Base-by-base conservation (phyloP, 352 stramenopile species). In the Pythium utonaiense region DNA sequence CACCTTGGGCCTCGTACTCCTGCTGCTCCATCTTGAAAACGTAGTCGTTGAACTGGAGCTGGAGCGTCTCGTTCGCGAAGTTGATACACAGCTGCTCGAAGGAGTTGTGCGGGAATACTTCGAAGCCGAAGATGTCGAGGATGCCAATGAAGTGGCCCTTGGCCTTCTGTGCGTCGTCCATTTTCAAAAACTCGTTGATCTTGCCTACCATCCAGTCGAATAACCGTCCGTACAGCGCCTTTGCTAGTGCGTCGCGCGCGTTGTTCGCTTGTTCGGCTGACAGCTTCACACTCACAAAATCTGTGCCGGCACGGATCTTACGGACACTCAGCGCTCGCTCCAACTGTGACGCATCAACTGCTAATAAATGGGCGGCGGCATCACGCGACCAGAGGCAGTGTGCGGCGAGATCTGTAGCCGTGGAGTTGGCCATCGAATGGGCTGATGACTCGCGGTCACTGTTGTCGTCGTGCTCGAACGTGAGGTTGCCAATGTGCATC, bases 81-180 rank as follows among this genome's bases (percentile, higher is more conserved):
- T 96, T 96, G 69, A 96, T 96, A 38, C 85, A 95, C 5, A 96
- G 80, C 64, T 96, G 88, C 66, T 96, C 88, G 60, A 95, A 96
- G 52, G 80, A 93, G 62, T 97, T 97, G 60, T 89, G 75, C 19
- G 83, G 77, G 57, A 97, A 96, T n/a, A 92, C 82, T 53, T 97
- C 90, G 44, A 97, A 97, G 33, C 90, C 90, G 66, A 97, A 97
- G 58, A 97, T 96, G 71, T 97, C 90, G 3, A 97, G 70, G 50
- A 97, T 90, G 8, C 89, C 90, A 33, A 97, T 96, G 60, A 89
- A 95, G 38, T 88, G 79, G 25, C 78, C 74, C 53, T 84, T 82
- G 4, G 71, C 67, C 56, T 78, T 88, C 53, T 90, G 73, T 33
- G 74, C 76, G 58, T 93, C 85, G 57, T 95, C 83, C 73, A 88